A percentile compares a stretch with the other conserved stretches of the same genome.
These are phyloP conservation scores for Spizellomyces punctatus DNA, from an alignment of 192 early-diverging fungal species.

Conservation along the genomic window DNA sequence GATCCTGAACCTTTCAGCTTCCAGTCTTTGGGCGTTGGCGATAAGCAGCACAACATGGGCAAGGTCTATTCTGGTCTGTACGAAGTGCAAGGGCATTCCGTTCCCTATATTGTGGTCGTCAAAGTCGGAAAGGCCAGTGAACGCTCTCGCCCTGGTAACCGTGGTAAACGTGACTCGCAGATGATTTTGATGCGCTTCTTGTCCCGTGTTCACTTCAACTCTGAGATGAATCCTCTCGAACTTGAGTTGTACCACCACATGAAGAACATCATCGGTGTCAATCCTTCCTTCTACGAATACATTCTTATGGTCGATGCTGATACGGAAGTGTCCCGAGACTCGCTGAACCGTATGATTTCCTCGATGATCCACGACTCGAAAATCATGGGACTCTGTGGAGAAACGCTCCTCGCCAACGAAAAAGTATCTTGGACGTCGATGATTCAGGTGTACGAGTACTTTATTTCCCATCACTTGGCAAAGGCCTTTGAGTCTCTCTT, in stretches of 20 bases:
- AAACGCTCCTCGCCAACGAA: conserved; percentile 90
- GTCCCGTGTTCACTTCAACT: conserved; percentile 76
- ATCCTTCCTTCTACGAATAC: conserved; percentile 78
- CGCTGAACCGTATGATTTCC: conserved; percentile 59
- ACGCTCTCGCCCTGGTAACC: conserved; percentile 71
- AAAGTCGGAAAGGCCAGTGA: conserved; percentile 91
- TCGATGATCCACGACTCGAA: conserved; percentile 61
- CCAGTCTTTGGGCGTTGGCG: conserved; percentile 87
- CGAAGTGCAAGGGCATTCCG: conserved; percentile 81
- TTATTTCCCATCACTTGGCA: conserved; percentile 97
- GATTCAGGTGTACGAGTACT: conserved; percentile 98
- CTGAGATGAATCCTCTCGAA: conserved; percentile 77
- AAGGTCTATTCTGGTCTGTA: conserved; percentile 97
- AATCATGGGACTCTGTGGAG: conserved; percentile 83
- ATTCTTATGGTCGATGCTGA: conserved; percentile 66
- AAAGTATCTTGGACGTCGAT: conserved; percentile 91
- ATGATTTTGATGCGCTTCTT: conserved; percentile 84
- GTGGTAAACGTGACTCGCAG: conserved; percentile 86
- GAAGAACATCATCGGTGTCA: conserved; percentile 82
- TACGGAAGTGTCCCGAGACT: conserved; percentile 54
- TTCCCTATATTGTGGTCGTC: conserved; percentile 92
- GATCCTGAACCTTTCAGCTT: conserved; percentile 75
- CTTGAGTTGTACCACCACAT: conserved; percentile 83
- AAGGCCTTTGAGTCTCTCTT: conserved; percentile 99
- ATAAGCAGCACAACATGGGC: conserved; percentile 90